Percentiles rank a stretch among this genome's conserved stretches.
phyloP scores from a whole-genome alignment of 2,329 filamentous ascomycete species.

The Penicillium sp. region DNA sequence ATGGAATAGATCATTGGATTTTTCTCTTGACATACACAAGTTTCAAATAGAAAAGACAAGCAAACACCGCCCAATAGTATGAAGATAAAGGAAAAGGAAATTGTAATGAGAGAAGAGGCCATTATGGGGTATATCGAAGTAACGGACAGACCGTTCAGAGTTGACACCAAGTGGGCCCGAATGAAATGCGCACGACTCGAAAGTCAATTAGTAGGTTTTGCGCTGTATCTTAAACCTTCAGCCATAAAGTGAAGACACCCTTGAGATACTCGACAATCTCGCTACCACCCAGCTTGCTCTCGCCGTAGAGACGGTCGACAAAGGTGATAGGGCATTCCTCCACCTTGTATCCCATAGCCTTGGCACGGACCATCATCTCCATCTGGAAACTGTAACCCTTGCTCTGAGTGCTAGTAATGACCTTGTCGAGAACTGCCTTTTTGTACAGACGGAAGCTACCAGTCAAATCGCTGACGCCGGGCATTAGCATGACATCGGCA shows the following conservation, averaged over 20 bases:
- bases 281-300: conserved; percentile 89
- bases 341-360: conserved; percentile 91
- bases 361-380: conserved; percentile 98
- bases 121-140: conserved; percentile 26
- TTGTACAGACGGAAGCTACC: conserved; percentile 95
- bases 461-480: conserved; percentile 92
- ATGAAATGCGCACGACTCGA: conserved; percentile 9
- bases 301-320: conserved; percentile 91
- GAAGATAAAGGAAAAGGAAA: conserved; percentile 4
- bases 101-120: conserved; percentile 14
- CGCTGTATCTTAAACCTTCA: conserved; percentile 61
- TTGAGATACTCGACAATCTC: conserved; percentile 98
- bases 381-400: conserved; percentile 99
- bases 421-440: conserved; percentile 82
- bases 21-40: conserved; percentile 14
- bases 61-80: conserved; percentile 21
- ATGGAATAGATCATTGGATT: conserved; percentile 14
- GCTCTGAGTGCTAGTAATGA: conserved; percentile 86
- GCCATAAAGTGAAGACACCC: conserved; percentile 74
- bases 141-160: conserved; percentile 6
- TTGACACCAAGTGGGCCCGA: conserved; percentile 9
- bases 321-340: conserved; percentile 96
- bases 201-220: conserved; percentile 4
- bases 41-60: conserved; percentile 12
- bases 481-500: conserved; percentile 88